Conservation (phyloP, 306 rosid genomes). For the Hippophae gyantsensis region DNA sequence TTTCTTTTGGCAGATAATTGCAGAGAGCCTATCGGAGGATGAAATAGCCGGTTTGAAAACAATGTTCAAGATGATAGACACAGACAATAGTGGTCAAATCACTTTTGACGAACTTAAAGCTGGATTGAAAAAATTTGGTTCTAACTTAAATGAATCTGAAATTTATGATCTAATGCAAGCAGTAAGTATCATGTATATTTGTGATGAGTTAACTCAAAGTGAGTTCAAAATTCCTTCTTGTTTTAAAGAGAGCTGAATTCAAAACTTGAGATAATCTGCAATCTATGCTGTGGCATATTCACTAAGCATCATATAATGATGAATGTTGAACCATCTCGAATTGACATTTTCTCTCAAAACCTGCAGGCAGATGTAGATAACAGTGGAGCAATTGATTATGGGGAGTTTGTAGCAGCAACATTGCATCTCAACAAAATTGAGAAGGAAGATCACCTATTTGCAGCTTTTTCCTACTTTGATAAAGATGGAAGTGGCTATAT, state of each 20-base stretch:
- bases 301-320: no score
- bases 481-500: constrained; percentile 95
- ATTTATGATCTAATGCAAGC: constrained; percentile 95
- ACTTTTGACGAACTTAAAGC: constrained; percentile 94
- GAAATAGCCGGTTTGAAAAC: constrained; percentile 94
- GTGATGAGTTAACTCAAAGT: neutral
- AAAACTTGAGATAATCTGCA: no score
- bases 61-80: constrained; percentile 95
- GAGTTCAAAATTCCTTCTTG: no score
- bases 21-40: constrained; percentile 90
- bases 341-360: neutral
- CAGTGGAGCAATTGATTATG: constrained; percentile 90
- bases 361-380: constrained; percentile 89
- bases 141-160: constrained; percentile 89
- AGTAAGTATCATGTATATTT: constrained; percentile 36
- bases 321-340: constrained; percentile 4
- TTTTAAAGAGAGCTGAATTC: no score
- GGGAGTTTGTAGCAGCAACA: constrained; percentile 91
- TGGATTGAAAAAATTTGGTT: constrained; percentile 88
- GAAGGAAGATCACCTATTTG: constrained; percentile 81
- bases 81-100: constrained; percentile 89
- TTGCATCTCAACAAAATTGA: constrained; percentile 85
- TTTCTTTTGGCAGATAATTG: constrained; percentile 55
- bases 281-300: no score
- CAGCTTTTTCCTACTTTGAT: constrained; percentile 87